These are phyloP conservation scores for Zymoseptoria brevis DNA, from an alignment of 2,329 filamentous ascomycete species.

Conservation along the genomic window DNA sequence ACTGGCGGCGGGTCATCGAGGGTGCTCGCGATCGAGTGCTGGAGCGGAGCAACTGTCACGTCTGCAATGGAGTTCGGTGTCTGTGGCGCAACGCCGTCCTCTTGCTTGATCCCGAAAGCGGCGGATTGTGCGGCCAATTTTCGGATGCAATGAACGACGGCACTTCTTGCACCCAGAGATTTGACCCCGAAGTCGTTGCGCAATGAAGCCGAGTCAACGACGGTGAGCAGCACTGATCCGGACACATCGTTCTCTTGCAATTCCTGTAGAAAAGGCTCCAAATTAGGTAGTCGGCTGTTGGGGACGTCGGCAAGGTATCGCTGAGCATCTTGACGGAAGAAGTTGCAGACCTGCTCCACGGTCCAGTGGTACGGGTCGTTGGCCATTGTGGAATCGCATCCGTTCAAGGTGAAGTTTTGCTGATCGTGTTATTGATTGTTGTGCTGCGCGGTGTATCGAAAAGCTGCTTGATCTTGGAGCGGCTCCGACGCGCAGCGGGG, in stretches of 20 bases:
- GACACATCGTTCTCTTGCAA: conserved; percentile 58
- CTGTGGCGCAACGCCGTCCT: conserved; percentile 2
- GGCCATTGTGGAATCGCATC: conserved; percentile 21
- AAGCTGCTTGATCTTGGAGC: background rate
- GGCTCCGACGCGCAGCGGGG: background rate
- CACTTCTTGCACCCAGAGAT: conserved; percentile 50
- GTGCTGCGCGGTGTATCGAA: background rate
- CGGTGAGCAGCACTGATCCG: conserved; percentile 54
- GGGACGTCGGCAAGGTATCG: conserved; percentile 21
- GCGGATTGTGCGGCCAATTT: conserved; percentile 36
- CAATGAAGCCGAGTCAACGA: conserved; percentile 43
- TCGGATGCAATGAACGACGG: conserved; percentile 51
- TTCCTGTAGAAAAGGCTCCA: conserved; percentile 43
- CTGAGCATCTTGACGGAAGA: conserved; percentile 49
- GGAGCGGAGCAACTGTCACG: conserved; percentile 2
- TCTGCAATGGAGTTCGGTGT: conserved; percentile 11
- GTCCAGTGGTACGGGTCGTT: conserved; percentile 69
- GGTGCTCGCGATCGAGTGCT: background rate
- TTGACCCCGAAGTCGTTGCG: conserved; percentile 51
- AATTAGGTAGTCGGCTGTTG: conserved; percentile 43
- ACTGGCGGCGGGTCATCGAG: background rate
- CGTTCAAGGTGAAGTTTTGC: background rate
- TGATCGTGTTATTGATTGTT: conserved; percentile 2
- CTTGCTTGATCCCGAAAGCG: background rate
- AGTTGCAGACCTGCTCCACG: conserved; percentile 56